These are phyloP conservation scores for Oldenlandia corymbosa DNA, from an alignment of 257 asterid genomes.

Conservation along the genomic window DNA sequence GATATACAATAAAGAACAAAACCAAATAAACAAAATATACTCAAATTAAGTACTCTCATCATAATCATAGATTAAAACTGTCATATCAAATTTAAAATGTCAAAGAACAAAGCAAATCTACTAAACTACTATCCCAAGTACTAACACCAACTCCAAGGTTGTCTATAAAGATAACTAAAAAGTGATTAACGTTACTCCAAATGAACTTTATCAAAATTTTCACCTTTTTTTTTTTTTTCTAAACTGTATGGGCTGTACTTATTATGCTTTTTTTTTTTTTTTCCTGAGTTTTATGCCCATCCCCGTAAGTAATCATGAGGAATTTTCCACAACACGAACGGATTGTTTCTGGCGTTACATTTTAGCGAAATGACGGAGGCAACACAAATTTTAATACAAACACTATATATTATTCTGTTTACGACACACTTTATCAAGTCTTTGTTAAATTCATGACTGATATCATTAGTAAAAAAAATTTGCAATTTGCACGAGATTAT, in stretches of 20 bases:
- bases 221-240: background rate
- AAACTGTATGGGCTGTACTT: conserved; percentile 14
- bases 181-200: conserved; percentile 1
- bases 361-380: too few relatives aligned
- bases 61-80: background rate
- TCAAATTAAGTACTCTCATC: too few relatives aligned
- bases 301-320: conserved; percentile 11
- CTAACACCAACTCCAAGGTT: background rate
- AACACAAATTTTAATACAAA: too few relatives aligned
- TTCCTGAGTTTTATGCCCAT: conserved; percentile 16
- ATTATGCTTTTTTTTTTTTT: too few relatives aligned
- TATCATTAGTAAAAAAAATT: too few relatives aligned
- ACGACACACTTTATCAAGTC: too few relatives aligned
- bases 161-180: background rate
- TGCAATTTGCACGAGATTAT: too few relatives aligned
- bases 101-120: background rate
- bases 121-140: background rate
- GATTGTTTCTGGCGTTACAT: too few relatives aligned
- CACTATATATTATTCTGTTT: too few relatives aligned
- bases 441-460: too few relatives aligned
- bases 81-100: background rate
- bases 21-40: background rate
- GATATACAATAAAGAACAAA: background rate
- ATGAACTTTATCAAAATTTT: conserved; percentile 15
- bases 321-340: too few relatives aligned